Evolutionary conservation across 805 yeast genomes (phyloP).

Genomic region (Saturnispora sanitii): DNA sequence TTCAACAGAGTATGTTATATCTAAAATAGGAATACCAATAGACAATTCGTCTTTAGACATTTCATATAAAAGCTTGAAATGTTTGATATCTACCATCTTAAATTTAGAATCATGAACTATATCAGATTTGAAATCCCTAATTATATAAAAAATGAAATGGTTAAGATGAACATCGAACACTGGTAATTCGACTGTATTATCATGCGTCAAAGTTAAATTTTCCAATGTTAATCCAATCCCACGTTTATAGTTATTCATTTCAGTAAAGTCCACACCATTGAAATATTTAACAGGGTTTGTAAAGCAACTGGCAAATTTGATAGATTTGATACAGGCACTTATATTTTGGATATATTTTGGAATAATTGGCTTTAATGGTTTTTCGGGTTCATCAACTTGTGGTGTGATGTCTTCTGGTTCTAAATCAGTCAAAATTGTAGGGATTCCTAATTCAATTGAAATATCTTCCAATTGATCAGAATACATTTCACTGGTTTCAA

Average conservation of each 20-base stretch:
- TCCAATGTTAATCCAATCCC: slow-evolving; percentile 16
- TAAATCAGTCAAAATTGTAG: neutral
- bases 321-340: slow-evolving; percentile 9
- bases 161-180: slow-evolving; percentile 10
- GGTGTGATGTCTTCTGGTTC: neutral
- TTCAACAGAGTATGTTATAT: slow-evolving; percentile 22
- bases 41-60: slow-evolving; percentile 14
- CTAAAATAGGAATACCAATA: slow-evolving; percentile 20
- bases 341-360: slow-evolving; percentile 12
- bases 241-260: slow-evolving; percentile 21
- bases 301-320: slow-evolving; percentile 22
- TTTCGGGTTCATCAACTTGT: neutral
- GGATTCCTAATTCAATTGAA: neutral
- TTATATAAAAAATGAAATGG: slow-evolving; percentile 10
- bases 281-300: slow-evolving; percentile 24
- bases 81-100: slow-evolving; percentile 11
- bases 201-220: slow-evolving; percentile 7
- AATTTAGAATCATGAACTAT: slow-evolving; percentile 6
- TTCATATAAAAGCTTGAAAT: slow-evolving; percentile 13
- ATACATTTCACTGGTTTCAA: neutral
- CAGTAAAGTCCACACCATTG: slow-evolving; percentile 22
- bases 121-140: slow-evolving; percentile 18
- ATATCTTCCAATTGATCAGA: neutral
- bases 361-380: slow-evolving; percentile 1
- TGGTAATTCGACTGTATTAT: slow-evolving; percentile 12